These are phyloP conservation scores for Nakaseomyces kungkrabaensis DNA, from an alignment of 1,139 yeast genomes.

Conservation along the genomic window DNA sequence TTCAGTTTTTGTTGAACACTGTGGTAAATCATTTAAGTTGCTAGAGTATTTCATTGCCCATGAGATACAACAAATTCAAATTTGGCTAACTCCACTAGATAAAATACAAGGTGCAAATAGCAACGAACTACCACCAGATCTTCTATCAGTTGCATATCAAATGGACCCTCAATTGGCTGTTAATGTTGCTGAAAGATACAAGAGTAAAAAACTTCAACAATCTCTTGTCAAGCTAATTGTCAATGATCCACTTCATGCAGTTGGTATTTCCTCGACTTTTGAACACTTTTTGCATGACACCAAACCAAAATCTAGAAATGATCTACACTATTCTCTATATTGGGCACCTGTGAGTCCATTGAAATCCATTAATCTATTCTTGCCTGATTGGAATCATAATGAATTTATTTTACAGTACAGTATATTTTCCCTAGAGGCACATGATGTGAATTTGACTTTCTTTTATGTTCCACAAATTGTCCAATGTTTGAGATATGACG, in stretches of 20 bases:
- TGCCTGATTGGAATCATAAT: constrained; percentile 63
- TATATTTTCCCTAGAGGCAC: constrained; percentile 80
- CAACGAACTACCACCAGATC: constrained; percentile 19
- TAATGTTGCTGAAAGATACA: constrained; percentile 54
- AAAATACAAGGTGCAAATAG: constrained; percentile 33
- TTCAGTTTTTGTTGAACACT: constrained; percentile 10
- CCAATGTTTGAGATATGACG: constrained; percentile 77
- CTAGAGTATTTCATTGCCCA: constrained; percentile 51
- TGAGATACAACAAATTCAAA: constrained; percentile 60
- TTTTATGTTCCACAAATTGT: constrained; percentile 98
- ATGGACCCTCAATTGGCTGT: constrained; percentile 69
- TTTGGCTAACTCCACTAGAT: constrained; percentile 70
- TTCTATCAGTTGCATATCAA: constrained; percentile 46
- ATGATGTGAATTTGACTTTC: constrained; percentile 81
- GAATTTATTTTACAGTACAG: constrained; percentile 74
- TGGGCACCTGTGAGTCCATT: constrained; percentile 79
- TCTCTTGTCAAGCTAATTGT: constrained; percentile 40
- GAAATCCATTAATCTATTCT: constrained; percentile 74
- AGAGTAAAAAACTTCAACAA: constrained; percentile 34
- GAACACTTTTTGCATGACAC: constrained; percentile 42
- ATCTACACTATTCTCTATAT: constrained; percentile 38
- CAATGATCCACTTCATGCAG: constrained; percentile 52
- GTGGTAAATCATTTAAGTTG: constrained; percentile 17
- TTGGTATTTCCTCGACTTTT: constrained; percentile 55
- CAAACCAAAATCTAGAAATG: constrained; percentile 20